Conservation (phyloP, 257 asterid species). For the Marsdenia floribunda region DNA sequence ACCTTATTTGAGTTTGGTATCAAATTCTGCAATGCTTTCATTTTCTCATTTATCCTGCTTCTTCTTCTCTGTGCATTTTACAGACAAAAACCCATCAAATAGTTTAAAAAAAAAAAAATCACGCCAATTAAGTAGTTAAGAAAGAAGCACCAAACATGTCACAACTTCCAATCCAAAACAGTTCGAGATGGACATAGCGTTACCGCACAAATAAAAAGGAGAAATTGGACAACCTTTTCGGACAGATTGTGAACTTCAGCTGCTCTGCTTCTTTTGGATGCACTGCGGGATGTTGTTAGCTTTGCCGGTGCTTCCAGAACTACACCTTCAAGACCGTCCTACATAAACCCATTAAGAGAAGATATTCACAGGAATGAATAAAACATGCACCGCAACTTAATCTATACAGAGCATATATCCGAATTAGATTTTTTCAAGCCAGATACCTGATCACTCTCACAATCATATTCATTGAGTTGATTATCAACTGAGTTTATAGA, state of each 20-base stretch:
- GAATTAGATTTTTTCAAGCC: not conserved
- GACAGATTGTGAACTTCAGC: slow-evolving; percentile 48
- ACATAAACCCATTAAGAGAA: slow-evolving; percentile 10
- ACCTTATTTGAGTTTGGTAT: slow-evolving; percentile 56
- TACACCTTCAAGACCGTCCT: slow-evolving; percentile 44
- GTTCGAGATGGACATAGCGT: not conserved
- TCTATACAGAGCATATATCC: not conserved
- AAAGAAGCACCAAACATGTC: not conserved
- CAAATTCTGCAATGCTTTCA: slow-evolving; percentile 45
- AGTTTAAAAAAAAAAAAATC: not conserved
- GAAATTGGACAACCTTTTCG: slow-evolving; percentile 32
- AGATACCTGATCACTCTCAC: slow-evolving; percentile 64
- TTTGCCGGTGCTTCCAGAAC: slow-evolving; percentile 29
- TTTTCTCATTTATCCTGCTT: slow-evolving; percentile 48
- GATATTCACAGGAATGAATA: not conserved
- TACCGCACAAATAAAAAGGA: not conserved
- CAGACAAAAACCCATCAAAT: slow-evolving; percentile 2
- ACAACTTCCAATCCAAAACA: not conserved
- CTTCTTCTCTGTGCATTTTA: slow-evolving; percentile 35
- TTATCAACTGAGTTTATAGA: slow-evolving; percentile 42
- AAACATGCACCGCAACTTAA: not conserved
- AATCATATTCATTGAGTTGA: slow-evolving; percentile 54
- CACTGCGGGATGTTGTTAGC: slow-evolving; percentile 17
- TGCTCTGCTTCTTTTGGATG: slow-evolving; percentile 43
- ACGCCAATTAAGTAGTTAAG: not conserved